Conservation (phyloP, 1,139 yeast genomes). For the Hyphopichia wangnamkhiaoensis region DNA sequence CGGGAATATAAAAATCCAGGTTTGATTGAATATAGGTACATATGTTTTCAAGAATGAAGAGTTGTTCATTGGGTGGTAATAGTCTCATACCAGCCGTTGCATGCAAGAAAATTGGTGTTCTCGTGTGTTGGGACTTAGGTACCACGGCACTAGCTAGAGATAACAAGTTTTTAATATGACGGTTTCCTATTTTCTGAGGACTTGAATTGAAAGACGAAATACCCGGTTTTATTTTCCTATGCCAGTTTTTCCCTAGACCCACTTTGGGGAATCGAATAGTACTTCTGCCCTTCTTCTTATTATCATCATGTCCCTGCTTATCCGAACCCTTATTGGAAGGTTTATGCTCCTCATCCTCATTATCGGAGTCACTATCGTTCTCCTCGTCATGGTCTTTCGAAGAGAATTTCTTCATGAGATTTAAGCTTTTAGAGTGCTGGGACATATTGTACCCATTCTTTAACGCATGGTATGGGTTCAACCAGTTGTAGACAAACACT, state of each 20-base stretch:
- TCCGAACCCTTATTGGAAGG: conserved; percentile 1
- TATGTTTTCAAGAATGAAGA: conserved; percentile 48
- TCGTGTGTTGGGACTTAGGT: conserved; percentile 64
- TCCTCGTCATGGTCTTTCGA: conserved; percentile 13
- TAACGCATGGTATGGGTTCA: conserved; percentile 44
- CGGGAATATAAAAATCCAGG: conserved; percentile 59
- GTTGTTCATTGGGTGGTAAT: conserved; percentile 57
- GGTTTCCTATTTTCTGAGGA: conserved; percentile 57
- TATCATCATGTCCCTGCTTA: neutral
- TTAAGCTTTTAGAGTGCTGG: conserved; percentile 8
- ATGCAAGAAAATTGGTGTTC: conserved; percentile 77
- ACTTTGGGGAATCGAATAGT: conserved; percentile 40
- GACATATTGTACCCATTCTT: conserved; percentile 22
- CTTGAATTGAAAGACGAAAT: conserved; percentile 54
- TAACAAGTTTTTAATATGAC: conserved; percentile 59
- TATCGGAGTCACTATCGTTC: conserved; percentile 16
- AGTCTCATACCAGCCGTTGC: conserved; percentile 83
- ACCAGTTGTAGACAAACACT: conserved; percentile 71
- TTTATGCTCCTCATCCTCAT: conserved; percentile 16
- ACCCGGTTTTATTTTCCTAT: conserved; percentile 66
- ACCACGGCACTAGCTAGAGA: conserved; percentile 57
- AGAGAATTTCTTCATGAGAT: conserved; percentile 14
- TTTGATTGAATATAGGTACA: conserved; percentile 56
- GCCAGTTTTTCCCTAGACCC: conserved; percentile 52
- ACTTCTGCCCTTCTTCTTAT: conserved; percentile 1